Percentiles rank a stretch among this genome's conserved stretches.
phyloP scores from a whole-genome alignment of 2,329 filamentous ascomycete species.

The Aschersonia sp. region DNA sequence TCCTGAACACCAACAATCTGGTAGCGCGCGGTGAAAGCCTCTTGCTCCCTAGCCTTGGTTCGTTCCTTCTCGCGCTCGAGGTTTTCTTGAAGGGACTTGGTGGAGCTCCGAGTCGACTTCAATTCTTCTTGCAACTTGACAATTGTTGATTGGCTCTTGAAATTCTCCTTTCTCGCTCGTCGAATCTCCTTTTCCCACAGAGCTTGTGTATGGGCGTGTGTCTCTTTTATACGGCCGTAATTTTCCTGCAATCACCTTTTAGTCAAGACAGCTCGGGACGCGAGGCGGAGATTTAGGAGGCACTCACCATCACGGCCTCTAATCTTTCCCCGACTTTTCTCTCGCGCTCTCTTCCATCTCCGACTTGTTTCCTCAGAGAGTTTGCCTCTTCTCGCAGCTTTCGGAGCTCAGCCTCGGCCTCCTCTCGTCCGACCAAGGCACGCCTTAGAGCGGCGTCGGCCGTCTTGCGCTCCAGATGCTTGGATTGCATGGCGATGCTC shows the following conservation, averaged over 20 bases:
- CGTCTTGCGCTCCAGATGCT: constrained; percentile 47
- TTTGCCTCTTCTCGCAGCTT: constrained; percentile 46
- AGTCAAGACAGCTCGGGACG: not conserved
- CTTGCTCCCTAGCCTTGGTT: constrained; percentile 47
- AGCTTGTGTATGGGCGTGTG: constrained; percentile 48
- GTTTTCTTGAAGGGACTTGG: constrained; percentile 40
- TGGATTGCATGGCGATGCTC: constrained; percentile 43
- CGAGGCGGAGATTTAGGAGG: not conserved
- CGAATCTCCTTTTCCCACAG: constrained; percentile 64
- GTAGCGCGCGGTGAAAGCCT: constrained; percentile 53
- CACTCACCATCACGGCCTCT: constrained; percentile 53
- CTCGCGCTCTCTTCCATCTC: constrained; percentile 53
- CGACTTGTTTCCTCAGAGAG: constrained; percentile 39
- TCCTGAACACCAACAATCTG: constrained; percentile 50
- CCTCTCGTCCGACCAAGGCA: constrained; percentile 53
- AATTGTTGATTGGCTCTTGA: constrained; percentile 55
- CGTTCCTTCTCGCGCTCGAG: constrained; percentile 50
- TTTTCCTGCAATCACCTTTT: constrained; percentile 39
- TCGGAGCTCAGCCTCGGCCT: constrained; percentile 54
- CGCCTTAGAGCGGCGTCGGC: constrained; percentile 52
- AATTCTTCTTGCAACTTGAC: constrained; percentile 63
- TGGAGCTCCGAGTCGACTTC: constrained; percentile 41
- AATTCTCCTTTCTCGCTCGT: constrained; percentile 54
- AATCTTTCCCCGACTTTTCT: constrained; percentile 50
- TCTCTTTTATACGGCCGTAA: constrained; percentile 55